Percentiles rank a stretch among this genome's conserved stretches.
Evolutionary conservation across 768 basidiomycete genomes (phyloP).

Genomic region (Termitomyces sp.): DNA sequence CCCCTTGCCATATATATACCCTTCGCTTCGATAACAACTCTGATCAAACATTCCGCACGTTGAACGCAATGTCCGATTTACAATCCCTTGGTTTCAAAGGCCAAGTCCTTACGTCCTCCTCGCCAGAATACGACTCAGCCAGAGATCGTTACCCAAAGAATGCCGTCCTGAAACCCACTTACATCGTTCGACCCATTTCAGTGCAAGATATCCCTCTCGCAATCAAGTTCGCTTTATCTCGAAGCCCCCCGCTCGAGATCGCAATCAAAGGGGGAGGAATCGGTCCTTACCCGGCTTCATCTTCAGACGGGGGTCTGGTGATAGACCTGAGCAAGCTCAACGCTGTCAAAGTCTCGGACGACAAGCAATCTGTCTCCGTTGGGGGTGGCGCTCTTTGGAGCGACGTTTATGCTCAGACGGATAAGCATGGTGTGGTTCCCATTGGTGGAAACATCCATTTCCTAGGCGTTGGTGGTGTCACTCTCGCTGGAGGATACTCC

Average conservation of each 20-base stretch:
- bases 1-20: neutral
- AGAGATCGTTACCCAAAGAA: neutral
- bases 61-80: neutral
- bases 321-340: conserved; percentile 12
- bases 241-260: conserved; percentile 12
- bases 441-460: conserved; percentile 14
- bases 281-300: conserved; percentile 3
- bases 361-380: conserved; percentile 10
- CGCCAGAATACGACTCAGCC: neutral
- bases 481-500: conserved; percentile 11
- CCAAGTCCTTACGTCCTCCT: neutral
- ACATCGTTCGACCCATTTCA: neutral
- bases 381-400: conserved; percentile 15
- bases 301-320: conserved; percentile 15
- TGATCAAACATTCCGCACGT: neutral
- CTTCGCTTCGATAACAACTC: neutral
- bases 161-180: neutral
- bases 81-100: neutral
- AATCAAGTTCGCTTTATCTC: neutral
- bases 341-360: conserved; percentile 3
- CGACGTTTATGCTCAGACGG: conserved; percentile 11
- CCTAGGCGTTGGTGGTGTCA: conserved; percentile 12
- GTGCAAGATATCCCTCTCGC: neutral
- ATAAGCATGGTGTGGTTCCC: conserved; percentile 7
- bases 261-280: conserved; percentile 16